Conservation (phyloP, 1,284 basidiomycete species). For the Boletus subluridellus region DNA sequence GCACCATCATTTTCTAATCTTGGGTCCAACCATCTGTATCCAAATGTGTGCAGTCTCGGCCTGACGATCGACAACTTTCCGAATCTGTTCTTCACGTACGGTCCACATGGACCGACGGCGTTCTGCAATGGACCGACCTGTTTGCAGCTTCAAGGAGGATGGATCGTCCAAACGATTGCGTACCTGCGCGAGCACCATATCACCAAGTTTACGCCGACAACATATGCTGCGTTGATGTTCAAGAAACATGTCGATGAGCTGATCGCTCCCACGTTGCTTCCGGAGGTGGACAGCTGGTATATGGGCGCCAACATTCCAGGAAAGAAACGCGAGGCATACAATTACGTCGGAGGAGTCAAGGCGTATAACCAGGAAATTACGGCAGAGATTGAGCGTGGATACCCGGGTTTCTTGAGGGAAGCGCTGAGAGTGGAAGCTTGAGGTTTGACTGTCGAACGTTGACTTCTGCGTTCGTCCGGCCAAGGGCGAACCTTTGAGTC, state of each 20-base stretch:
- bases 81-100: slow-evolving; percentile 13
- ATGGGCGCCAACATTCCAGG: slow-evolving; percentile 15
- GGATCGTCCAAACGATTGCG: slow-evolving; percentile 10
- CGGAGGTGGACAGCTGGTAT: slow-evolving; percentile 7
- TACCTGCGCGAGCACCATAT: slow-evolving; percentile 9
- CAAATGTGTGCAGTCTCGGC: slow-evolving; percentile 7
- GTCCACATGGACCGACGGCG: slow-evolving; percentile 15
- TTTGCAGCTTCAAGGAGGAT: slow-evolving; percentile 7
- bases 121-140: slow-evolving; percentile 13
- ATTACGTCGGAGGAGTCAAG: slow-evolving; percentile 4
- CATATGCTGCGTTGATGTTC: slow-evolving; percentile 4
- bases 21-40: not conserved
- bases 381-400: slow-evolving; percentile 11
- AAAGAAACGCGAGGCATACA: slow-evolving; percentile 13
- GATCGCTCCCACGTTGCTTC: not conserved
- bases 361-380: slow-evolving; percentile 4
- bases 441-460: not conserved
- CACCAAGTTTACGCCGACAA: slow-evolving; percentile 18
- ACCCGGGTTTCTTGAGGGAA: slow-evolving; percentile 13
- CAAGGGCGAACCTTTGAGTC: not conserved
- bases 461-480: not conserved
- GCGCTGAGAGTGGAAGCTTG: not conserved
- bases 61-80: slow-evolving; percentile 17
- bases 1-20: too few relatives aligned
- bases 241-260: slow-evolving; percentile 14